Conservation (phyloP, 2,329 filamentous ascomycete genomes). For the Neocucurbitaria cava region DNA sequence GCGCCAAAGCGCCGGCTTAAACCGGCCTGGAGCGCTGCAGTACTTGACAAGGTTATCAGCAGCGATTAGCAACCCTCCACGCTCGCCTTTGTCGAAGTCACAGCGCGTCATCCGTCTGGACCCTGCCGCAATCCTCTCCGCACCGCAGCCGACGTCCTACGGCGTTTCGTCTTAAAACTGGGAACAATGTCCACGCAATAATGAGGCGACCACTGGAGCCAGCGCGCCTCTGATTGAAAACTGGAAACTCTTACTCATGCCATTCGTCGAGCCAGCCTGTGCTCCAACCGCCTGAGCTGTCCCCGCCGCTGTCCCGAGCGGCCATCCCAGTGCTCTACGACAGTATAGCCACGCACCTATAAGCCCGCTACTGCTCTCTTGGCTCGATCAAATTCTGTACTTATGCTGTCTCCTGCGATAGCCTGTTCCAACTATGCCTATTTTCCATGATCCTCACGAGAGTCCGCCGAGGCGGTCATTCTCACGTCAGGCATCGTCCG, state of each 20-base stretch:
- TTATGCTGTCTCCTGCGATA: constrained; percentile 32
- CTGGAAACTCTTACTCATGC: constrained; percentile 37
- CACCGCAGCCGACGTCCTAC: constrained; percentile 25
- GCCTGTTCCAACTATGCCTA: constrained; percentile 42
- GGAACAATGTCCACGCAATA: constrained; percentile 20
- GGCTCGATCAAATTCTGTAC: constrained; percentile 14
- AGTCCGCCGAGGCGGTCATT: constrained; percentile 28
- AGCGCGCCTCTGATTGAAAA: constrained; percentile 37
- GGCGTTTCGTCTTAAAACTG: constrained; percentile 29
- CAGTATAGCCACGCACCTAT: constrained; percentile 10
- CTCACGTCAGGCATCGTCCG: constrained; percentile 21
- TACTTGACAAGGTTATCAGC: constrained; percentile 39
- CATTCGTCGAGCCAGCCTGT: constrained; percentile 39
- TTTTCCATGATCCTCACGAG: constrained; percentile 49
- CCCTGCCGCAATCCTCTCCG: constrained; percentile 30
- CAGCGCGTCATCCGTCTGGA: constrained; percentile 38
- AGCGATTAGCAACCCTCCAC: constrained; percentile 31
- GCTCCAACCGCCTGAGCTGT: constrained; percentile 40
- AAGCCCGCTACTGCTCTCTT: constrained; percentile 14
- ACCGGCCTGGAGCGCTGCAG: constrained; percentile 22
- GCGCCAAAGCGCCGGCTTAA: constrained; percentile 21
- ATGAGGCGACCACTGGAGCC: constrained; percentile 41
- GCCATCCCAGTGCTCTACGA: constrained; percentile 30
- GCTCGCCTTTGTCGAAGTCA: constrained; percentile 29
- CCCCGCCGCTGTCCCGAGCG: constrained; percentile 27